These are phyloP conservation scores for Onygena corvina DNA, from an alignment of 2,329 filamentous ascomycete genomes.

Conservation along the genomic window DNA sequence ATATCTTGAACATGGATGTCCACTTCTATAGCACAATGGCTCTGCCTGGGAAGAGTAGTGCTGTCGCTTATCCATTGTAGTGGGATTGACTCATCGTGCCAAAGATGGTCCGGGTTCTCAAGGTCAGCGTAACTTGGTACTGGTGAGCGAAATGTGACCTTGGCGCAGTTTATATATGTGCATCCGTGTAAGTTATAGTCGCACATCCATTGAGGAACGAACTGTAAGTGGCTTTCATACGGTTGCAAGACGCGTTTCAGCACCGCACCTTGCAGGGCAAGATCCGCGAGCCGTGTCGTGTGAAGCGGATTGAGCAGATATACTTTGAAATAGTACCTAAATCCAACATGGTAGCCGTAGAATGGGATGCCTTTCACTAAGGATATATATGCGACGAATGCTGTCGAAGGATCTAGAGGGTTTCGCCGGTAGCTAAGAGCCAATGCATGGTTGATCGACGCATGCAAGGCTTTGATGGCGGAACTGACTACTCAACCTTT, in stretches of 20 bases:
- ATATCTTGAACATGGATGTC: constrained; percentile 86
- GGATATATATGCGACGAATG: constrained; percentile 80
- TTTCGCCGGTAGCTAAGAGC: constrained; percentile 74
- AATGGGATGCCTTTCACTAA: constrained; percentile 89
- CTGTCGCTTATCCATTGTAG: constrained; percentile 49
- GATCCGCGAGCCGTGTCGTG: constrained; percentile 75
- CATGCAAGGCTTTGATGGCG: constrained; percentile 65
- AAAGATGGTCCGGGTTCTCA: constrained; percentile 52
- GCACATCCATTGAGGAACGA: constrained; percentile 90
- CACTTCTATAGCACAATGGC: constrained; percentile 79
- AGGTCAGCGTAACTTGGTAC: constrained; percentile 58
- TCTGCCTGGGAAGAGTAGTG: constrained; percentile 57
- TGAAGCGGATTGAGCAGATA: constrained; percentile 81
- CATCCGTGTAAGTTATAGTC: constrained; percentile 98
- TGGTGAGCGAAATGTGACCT: constrained; percentile 60
- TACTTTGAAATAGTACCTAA: constrained; percentile 82
- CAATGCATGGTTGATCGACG: constrained; percentile 82
- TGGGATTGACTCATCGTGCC: constrained; percentile 66
- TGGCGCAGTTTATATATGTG: constrained; percentile 63
- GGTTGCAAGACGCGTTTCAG: constrained; percentile 77
- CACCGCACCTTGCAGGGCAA: constrained; percentile 77
- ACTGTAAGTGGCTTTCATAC: constrained; percentile 88
- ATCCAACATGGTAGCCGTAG: constrained; percentile 90
- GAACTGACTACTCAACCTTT: constrained; percentile 47
- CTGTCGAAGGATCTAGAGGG: constrained; percentile 53